Percentiles rank a stretch among this genome's conserved stretches.
Evolutionary conservation across 1,284 basidiomycete species (phyloP).

Genomic region (Neonothopanus nambi): DNA sequence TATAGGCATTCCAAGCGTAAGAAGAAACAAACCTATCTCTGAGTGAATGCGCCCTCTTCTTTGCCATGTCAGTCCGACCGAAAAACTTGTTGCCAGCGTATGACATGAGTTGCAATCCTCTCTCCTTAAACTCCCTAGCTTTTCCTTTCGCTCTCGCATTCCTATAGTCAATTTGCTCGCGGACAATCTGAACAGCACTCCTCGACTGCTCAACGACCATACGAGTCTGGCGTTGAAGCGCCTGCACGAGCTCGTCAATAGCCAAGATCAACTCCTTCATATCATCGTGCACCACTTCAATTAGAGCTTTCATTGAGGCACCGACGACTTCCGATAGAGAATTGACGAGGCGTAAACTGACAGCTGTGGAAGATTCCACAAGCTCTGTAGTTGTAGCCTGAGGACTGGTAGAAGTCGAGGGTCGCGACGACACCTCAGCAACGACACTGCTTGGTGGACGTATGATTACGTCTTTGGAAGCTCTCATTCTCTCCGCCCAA

Average conservation of each 20-base stretch:
- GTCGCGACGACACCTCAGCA: conserved; percentile 25
- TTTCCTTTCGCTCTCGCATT: conserved; percentile 57
- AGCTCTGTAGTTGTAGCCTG: conserved; percentile 23
- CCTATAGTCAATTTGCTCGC: conserved; percentile 48
- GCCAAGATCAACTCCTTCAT: conserved; percentile 60
- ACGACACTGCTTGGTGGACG: conserved; percentile 29
- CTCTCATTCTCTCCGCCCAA: conserved; percentile 33
- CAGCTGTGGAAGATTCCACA: conserved; percentile 20
- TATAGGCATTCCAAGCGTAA: conserved; percentile 39
- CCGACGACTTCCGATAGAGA: conserved; percentile 55
- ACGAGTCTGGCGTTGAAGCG: conserved; percentile 49
- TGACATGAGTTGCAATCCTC: conserved; percentile 42
- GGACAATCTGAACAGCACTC: conserved; percentile 43
- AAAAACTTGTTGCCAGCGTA: conserved; percentile 40
- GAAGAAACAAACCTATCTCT: conserved; percentile 36
- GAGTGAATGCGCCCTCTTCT: conserved; percentile 45
- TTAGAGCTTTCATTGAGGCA: conserved; percentile 41
- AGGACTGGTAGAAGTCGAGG: conserved; percentile 18
- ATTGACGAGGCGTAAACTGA: conserved; percentile 45
- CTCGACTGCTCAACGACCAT: conserved; percentile 47
- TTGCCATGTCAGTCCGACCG: conserved; percentile 43
- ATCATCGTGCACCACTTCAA: conserved; percentile 46
- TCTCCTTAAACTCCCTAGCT: conserved; percentile 55
- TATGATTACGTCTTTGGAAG: conserved; percentile 40
- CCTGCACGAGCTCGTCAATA: conserved; percentile 56